Conservation (phyloP, 768 basidiomycete genomes). For the Auricularia auricula-judae region DNA sequence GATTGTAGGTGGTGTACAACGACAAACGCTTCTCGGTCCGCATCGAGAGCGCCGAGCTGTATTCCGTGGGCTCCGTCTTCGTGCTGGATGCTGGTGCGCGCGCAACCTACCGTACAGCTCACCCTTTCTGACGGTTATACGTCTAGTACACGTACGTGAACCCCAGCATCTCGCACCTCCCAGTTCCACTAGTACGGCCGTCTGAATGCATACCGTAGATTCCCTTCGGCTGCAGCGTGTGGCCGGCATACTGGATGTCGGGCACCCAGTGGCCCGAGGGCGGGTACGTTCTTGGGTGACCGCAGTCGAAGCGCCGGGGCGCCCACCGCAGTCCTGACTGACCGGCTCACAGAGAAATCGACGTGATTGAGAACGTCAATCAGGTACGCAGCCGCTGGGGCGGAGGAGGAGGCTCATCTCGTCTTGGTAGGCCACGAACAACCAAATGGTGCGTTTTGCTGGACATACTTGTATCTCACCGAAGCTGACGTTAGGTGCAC, state of each 20-base stretch:
- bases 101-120: background rate
- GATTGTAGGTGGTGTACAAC: constrained; percentile 9
- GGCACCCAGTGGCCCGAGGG: constrained; percentile 10
- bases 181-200: background rate
- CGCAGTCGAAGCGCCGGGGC: background rate
- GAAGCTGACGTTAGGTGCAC: background rate
- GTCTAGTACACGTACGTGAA: background rate
- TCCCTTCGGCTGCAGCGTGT: constrained; percentile 20
- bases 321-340: constrained; percentile 2
- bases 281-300: background rate
- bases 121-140: too few relatives aligned
- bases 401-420: too few relatives aligned
- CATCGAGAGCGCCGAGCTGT: constrained; percentile 11
- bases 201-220: background rate
- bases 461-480: background rate
- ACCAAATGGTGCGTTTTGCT: constrained; percentile 40
- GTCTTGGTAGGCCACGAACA: constrained; percentile 27
- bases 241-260: constrained; percentile 10
- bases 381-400: constrained; percentile 9
- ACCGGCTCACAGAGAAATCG: constrained; percentile 38
- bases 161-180: background rate
- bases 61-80: constrained; percentile 10
- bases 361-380: constrained; percentile 79
- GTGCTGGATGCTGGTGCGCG: constrained; percentile 18
- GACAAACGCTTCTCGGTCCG: constrained; percentile 8